phyloP scores from a whole-genome alignment of 257 asterid genomes.

The Handroanthus guayacan region DNA sequence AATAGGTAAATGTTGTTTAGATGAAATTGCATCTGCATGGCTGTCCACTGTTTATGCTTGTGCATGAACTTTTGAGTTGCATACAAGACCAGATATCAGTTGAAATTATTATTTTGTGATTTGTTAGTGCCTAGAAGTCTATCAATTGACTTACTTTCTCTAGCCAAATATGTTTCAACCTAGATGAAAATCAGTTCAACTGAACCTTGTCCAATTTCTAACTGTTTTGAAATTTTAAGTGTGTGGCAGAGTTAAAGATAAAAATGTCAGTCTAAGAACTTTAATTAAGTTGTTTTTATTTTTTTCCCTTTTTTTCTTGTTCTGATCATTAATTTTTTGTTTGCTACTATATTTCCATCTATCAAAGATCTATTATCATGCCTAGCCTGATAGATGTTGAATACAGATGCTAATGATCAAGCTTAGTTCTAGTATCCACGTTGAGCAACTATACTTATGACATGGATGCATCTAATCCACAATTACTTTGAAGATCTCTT shows the following conservation, averaged over 20 bases:
- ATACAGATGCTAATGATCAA: constrained; percentile 78
- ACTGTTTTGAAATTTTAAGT: background rate
- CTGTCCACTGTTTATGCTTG: background rate
- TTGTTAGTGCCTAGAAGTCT: background rate
- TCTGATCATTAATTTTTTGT: background rate
- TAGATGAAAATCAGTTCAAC: background rate
- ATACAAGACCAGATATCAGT: constrained; percentile 9
- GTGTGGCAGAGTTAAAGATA: background rate
- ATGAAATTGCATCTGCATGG: background rate
- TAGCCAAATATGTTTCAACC: constrained; percentile 8
- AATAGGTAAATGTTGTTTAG: background rate
- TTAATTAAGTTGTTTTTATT: background rate
- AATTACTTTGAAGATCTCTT: constrained; percentile 70
- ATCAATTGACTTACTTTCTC: background rate
- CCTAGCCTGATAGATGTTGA: constrained; percentile 31
- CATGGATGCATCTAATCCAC: constrained; percentile 71
- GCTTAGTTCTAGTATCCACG: constrained; percentile 54
- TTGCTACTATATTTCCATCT: background rate
- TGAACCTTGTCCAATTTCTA: constrained; percentile 5
- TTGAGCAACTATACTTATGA: constrained; percentile 51
- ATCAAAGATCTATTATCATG: background rate
- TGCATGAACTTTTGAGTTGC: constrained; percentile 2
- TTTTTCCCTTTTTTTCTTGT: background rate
- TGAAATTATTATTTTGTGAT: background rate
- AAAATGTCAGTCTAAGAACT: background rate